Percentiles rank a stretch among this genome's conserved stretches.
Conservation (phyloP, 352 stramenopile species). For the Pythium grandisporangium region DNA sequence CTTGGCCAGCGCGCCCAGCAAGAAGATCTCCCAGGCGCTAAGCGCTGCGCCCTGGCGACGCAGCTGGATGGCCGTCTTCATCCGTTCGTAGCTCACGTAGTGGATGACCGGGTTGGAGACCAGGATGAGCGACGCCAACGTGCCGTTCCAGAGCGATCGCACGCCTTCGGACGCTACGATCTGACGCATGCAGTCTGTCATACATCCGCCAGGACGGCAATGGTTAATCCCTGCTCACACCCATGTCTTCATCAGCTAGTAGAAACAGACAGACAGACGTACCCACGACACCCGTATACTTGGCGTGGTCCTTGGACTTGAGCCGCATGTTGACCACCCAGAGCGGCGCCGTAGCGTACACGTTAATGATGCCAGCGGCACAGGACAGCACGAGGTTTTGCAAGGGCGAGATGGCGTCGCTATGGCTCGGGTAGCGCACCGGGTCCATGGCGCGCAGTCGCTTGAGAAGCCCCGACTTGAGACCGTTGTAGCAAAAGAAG, state of each 20-base stretch:
- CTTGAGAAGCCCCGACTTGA: conserved; percentile 62
- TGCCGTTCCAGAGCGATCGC: conserved; percentile 88
- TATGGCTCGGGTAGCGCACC: conserved; percentile 14
- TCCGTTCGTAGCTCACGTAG: conserved; percentile 92
- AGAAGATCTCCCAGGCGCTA: conserved; percentile 82
- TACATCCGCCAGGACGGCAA: too few relatives aligned
- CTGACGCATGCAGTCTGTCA: conserved; percentile 37
- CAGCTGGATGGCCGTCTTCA: conserved; percentile 67
- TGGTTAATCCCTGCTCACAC: too few relatives aligned
- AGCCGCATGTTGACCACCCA: conserved; percentile 94
- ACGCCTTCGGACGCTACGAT: conserved; percentile 69
- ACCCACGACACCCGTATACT: conserved; percentile 38
- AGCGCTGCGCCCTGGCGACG: conserved; percentile 21
- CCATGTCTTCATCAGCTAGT: background rate
- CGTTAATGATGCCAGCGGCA: conserved; percentile 85
- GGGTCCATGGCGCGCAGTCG: conserved; percentile 24
- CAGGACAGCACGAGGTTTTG: conserved; percentile 53
- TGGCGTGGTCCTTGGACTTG: conserved; percentile 72
- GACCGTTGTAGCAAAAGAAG: conserved; percentile 81
- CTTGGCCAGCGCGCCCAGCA: conserved; percentile 89
- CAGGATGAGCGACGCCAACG: conserved; percentile 85
- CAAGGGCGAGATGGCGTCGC: conserved; percentile 30
- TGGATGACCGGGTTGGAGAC: conserved; percentile 95
- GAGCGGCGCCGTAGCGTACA: conserved; percentile 76
- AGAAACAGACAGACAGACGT: conserved; percentile 8